Conservation (phyloP, 805 yeast species). For the Saccharomyces paradoxus region DNA sequence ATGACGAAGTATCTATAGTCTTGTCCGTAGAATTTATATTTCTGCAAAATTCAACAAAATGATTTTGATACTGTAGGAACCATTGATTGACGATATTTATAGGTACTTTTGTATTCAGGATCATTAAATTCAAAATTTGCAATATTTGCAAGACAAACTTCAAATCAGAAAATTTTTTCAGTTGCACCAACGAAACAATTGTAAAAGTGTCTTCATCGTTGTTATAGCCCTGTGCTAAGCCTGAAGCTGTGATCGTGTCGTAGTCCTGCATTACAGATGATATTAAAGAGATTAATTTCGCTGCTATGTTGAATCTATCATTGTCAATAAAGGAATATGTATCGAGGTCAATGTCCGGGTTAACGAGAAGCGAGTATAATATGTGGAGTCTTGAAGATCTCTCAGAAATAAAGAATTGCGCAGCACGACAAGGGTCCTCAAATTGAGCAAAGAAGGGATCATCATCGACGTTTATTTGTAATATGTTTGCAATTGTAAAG, state of each 20-base stretch:
- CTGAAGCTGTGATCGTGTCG: not conserved
- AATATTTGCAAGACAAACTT: constrained; percentile 29
- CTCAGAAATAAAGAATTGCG: not conserved
- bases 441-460: not conserved
- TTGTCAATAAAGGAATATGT: not conserved
- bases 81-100: constrained; percentile 37
- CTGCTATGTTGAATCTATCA: not conserved
- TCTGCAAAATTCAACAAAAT: not conserved
- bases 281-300: not conserved
- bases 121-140: constrained; percentile 33
- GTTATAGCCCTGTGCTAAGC: not conserved
- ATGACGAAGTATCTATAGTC: not conserved
- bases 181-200: constrained; percentile 3
- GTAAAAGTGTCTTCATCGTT: not conserved
- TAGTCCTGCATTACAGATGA: not conserved
- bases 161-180: constrained; percentile 29
- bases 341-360: not conserved
- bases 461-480: not conserved
- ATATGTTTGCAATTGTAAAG: not conserved
- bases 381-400: not conserved
- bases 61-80: constrained; percentile 33
- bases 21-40: not conserved
- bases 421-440: not conserved
- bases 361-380: not conserved
- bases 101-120: constrained; percentile 32